Conservation (phyloP, 2,329 filamentous ascomycete species). For the Penicillium sp. region DNA sequence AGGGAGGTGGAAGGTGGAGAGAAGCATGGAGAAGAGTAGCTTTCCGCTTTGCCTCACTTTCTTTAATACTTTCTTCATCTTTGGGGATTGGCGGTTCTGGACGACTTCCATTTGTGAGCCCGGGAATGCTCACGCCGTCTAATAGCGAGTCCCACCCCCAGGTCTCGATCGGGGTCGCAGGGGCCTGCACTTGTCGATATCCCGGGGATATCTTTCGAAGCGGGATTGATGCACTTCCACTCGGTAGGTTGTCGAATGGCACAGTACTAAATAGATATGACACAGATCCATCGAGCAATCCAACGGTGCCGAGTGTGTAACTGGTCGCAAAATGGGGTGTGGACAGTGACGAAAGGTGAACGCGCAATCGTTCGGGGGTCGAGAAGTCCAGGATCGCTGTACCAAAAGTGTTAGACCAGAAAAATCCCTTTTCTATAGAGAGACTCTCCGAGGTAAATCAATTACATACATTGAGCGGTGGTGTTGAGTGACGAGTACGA, state of each 20-base stretch:
- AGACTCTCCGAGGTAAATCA: not conserved
- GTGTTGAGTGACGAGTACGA: slow-evolving; percentile 84
- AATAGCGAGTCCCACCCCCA: slow-evolving; percentile 34
- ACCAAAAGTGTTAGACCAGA: not conserved
- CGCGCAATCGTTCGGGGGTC: slow-evolving; percentile 76
- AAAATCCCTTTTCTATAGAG: not conserved
- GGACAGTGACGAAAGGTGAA: slow-evolving; percentile 87
- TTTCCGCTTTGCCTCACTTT: slow-evolving; percentile 28
- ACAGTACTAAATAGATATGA: slow-evolving; percentile 94
- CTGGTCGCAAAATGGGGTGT: slow-evolving; percentile 92
- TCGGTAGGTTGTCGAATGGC: slow-evolving; percentile 63
- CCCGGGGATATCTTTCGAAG: slow-evolving; percentile 75
- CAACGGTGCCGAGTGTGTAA: slow-evolving; percentile 85
- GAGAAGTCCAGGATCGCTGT: slow-evolving; percentile 82
- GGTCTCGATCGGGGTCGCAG: slow-evolving; percentile 32
- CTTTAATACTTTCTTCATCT: slow-evolving; percentile 41
- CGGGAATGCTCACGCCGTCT: slow-evolving; percentile 19
- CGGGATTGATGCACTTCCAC: slow-evolving; percentile 70
- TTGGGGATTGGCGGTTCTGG: slow-evolving; percentile 55
- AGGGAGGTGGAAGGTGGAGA: slow-evolving; percentile 60
- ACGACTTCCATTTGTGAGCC: slow-evolving; percentile 9
- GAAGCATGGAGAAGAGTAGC: slow-evolving; percentile 46
- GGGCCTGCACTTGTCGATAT: slow-evolving; percentile 68
- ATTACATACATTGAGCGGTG: slow-evolving; percentile 66
- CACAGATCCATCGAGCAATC: slow-evolving; percentile 92